Conservation (phyloP, 371 early-diverging fungal species). For the Globomyces sp. region DNA sequence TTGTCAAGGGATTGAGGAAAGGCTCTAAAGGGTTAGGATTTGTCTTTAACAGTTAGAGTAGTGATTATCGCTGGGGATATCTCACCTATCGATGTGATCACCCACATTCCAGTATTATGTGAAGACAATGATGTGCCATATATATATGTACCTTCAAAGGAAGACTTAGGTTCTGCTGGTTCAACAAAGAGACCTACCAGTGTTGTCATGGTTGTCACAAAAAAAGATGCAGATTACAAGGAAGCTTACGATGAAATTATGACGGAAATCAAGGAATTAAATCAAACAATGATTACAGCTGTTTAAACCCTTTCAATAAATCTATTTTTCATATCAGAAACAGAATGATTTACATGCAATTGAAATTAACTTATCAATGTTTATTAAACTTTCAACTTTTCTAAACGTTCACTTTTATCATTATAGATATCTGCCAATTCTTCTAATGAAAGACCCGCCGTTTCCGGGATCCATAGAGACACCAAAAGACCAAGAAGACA, state of each 20-base stretch:
- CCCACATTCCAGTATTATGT: constrained; percentile 97
- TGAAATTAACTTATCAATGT: too few species aligned
- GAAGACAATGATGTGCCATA: constrained; percentile 96
- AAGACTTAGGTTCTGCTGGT: constrained; percentile 88
- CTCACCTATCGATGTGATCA: constrained; percentile 96
- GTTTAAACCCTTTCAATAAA: constrained; percentile 1
- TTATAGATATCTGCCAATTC: neutral
- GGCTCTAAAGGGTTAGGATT: constrained; percentile 77
- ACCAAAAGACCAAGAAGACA: constrained; percentile 43
- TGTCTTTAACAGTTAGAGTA: constrained; percentile 45
- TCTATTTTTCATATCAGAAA: too few species aligned
- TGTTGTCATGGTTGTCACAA: constrained; percentile 77
- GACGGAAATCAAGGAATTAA: constrained; percentile 27
- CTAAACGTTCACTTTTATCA: too few species aligned
- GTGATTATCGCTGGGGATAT: constrained; percentile 96
- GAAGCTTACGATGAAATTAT: constrained; percentile 69
- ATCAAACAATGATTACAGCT: constrained; percentile 8
- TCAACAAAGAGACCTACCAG: constrained; percentile 94
- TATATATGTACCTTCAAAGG: constrained; percentile 91
- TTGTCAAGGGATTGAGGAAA: constrained; percentile 93
- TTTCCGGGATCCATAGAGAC: constrained; percentile 17
- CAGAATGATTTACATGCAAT: too few species aligned
- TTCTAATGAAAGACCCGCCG: constrained; percentile 9
- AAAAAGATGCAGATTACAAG: constrained; percentile 69
- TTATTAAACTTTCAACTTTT: too few species aligned